Evolutionary conservation across 1,284 basidiomycete genomes (phyloP).

Genomic region (Athelia sp.): DNA sequence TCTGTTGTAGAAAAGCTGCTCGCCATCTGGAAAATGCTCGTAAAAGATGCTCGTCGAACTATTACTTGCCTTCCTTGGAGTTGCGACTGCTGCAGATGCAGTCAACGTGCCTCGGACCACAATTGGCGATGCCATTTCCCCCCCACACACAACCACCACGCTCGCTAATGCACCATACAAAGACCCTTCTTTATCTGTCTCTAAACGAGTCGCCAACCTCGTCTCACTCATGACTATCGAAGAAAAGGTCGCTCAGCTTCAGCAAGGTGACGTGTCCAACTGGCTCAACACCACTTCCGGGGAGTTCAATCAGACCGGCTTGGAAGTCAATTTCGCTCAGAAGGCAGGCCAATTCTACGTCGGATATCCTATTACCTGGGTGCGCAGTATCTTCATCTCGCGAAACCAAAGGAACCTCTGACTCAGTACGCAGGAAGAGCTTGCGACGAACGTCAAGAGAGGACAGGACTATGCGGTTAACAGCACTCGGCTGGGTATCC

Average conservation of each 20-base stretch:
- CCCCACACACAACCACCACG: too few relatives aligned
- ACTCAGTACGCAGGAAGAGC: slow-evolving; percentile 56
- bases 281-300: slow-evolving; percentile 58
- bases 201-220: slow-evolving; percentile 55
- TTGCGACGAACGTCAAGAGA: slow-evolving; percentile 49
- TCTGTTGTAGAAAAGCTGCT: too few relatives aligned
- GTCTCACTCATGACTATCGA: slow-evolving; percentile 62
- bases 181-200: slow-evolving; percentile 34
- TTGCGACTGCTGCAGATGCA: too few relatives aligned
- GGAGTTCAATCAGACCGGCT: slow-evolving; percentile 50
- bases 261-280: slow-evolving; percentile 58
- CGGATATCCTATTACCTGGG: too few relatives aligned
- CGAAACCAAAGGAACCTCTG: slow-evolving; percentile 46
- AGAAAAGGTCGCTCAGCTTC: slow-evolving; percentile 67
- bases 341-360: neutral
- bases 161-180: neutral
- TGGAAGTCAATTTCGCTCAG: slow-evolving; percentile 21
- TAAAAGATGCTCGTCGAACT: too few relatives aligned
- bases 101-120: too few relatives aligned
- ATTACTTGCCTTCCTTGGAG: too few relatives aligned
- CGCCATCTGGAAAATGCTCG: too few relatives aligned
- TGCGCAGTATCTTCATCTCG: slow-evolving; percentile 1
- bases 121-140: too few relatives aligned
- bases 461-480: slow-evolving; percentile 67
- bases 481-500: slow-evolving; percentile 71